Evolutionary conservation across 768 basidiomycete genomes (phyloP).

Genomic region (Chiua virens): DNA sequence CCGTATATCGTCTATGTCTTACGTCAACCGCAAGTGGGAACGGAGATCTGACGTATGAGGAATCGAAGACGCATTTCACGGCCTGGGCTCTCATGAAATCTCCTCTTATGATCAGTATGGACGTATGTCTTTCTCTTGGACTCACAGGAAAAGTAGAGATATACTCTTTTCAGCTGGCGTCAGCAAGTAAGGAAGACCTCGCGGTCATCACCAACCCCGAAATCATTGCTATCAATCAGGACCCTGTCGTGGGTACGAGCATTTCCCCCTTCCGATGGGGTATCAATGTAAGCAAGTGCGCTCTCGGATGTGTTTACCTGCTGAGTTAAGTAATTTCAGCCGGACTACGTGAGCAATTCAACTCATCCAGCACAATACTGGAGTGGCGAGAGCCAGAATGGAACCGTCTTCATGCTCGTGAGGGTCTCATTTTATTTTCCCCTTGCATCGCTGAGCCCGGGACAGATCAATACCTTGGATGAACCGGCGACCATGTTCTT

Average conservation of each 20-base stretch:
- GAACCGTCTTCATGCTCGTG: slow-evolving; percentile 68
- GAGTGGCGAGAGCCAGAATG: slow-evolving; percentile 66
- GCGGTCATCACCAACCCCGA: slow-evolving; percentile 62
- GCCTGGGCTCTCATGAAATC: slow-evolving; percentile 74
- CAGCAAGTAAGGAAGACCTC: slow-evolving; percentile 49
- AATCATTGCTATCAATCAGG: slow-evolving; percentile 69
- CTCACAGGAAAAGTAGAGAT: neutral
- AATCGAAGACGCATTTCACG: slow-evolving; percentile 69
- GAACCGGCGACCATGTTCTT: slow-evolving; percentile 58
- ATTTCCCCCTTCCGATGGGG: slow-evolving; percentile 72
- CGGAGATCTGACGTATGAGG: slow-evolving; percentile 58
- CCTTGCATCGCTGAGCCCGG: neutral
- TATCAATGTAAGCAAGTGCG: slow-evolving; percentile 47
- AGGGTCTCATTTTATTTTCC: slow-evolving; percentile 4
- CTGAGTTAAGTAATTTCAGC: slow-evolving; percentile 16
- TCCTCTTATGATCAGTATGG: slow-evolving; percentile 61
- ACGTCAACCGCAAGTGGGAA: slow-evolving; percentile 48
- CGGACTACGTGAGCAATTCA: slow-evolving; percentile 38
- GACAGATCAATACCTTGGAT: slow-evolving; percentile 61
- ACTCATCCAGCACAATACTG: slow-evolving; percentile 69
- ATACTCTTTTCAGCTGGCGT: slow-evolving; percentile 41
- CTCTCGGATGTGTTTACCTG: neutral
- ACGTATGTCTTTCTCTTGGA: slow-evolving; percentile 37
- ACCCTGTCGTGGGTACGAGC: slow-evolving; percentile 57
- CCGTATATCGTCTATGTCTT: neutral